Conservation (phyloP, 176 grass and related monocot species). For the Ensete glaucum region DNA sequence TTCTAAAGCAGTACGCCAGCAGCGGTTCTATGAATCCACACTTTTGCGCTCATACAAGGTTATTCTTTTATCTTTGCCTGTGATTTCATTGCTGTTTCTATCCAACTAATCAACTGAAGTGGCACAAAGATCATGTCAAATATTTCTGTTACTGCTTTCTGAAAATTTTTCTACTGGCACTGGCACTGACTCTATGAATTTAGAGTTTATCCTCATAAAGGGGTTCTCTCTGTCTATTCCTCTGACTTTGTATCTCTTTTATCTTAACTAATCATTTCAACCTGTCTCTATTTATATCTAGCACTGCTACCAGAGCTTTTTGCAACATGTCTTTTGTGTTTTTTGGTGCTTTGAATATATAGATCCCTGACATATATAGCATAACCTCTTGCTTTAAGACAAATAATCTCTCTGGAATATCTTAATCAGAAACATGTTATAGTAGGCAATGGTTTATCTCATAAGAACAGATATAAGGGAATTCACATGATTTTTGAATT, state of each 20-base stretch:
- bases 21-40: constrained; percentile 74
- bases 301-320: no score
- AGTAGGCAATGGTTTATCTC: no score
- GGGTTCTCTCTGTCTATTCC: not conserved
- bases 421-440: no score
- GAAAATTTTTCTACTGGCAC: not conserved
- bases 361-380: no score
- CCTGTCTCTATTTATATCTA: not conserved
- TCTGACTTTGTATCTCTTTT: not conserved
- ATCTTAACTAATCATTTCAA: not conserved
- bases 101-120: not conserved
- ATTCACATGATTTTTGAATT: no score
- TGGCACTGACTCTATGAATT: not conserved
- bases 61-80: constrained; percentile 8
- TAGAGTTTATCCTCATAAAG: not conserved
- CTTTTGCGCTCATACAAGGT: constrained; percentile 88
- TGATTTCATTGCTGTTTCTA: not conserved
- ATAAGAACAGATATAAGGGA: no score
- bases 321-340: no score
- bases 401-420: no score
- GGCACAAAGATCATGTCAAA: not conserved
- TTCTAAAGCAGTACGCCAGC: constrained; percentile 78
- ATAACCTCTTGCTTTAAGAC: no score
- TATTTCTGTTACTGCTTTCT: constrained; percentile 8
- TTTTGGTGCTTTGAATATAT: no score